phyloP scores from a whole-genome alignment of 148 eudicot genomes.

The Polygonum aviculare region DNA sequence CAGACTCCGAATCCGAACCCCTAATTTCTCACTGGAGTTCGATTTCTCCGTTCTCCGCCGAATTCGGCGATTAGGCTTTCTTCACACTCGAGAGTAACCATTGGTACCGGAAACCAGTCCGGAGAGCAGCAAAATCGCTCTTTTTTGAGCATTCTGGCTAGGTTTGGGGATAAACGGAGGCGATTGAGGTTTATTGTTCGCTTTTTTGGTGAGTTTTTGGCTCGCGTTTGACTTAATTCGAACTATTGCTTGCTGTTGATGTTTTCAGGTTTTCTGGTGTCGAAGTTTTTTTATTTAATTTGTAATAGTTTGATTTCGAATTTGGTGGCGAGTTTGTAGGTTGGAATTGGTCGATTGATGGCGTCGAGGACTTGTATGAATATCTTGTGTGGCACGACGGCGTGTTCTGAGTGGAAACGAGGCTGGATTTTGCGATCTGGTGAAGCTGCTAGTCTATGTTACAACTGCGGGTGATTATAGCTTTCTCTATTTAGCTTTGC shows the following conservation, averaged over 20 bases:
- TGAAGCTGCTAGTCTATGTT: constrained; percentile 64
- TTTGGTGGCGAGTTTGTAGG: constrained; percentile 14
- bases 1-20: neutral
- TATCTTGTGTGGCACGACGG: constrained; percentile 51
- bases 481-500: neutral
- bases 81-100: neutral
- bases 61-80: neutral
- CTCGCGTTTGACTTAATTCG: constrained; percentile 5
- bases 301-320: neutral
- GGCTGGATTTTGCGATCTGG: constrained; percentile 91
- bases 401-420: constrained; percentile 48
- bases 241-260: neutral
- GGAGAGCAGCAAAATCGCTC: neutral
- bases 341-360: constrained; percentile 20
- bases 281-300: too few relatives aligned
- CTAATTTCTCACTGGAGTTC: neutral
- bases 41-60: neutral
- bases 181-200: neutral
- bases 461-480: constrained; percentile 70
- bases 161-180: neutral
- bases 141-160: neutral
- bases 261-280: neutral
- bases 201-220: neutral
- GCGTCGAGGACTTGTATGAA: constrained; percentile 57
- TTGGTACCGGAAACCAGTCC: neutral